phyloP scores from a whole-genome alignment of 176 grass and related monocot species.

The Puccinellia tenuiflora region DNA sequence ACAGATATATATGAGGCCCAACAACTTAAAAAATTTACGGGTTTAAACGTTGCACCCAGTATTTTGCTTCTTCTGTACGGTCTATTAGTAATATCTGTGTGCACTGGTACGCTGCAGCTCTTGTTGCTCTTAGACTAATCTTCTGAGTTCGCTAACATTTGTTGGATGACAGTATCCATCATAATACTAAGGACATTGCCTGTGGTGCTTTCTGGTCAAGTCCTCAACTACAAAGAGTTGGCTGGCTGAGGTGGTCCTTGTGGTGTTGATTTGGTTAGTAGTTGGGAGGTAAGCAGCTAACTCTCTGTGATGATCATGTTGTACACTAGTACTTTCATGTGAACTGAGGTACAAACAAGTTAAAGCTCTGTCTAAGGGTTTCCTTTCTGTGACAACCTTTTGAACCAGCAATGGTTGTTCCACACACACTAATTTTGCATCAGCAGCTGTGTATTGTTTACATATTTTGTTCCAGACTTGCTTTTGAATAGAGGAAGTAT shows the following conservation, averaged over 20 bases:
- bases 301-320: conserved; percentile 8
- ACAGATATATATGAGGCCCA: not conserved
- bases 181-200: not conserved
- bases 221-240: not conserved
- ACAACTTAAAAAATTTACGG: not conserved
- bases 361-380: not conserved
- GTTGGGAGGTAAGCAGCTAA: conserved; percentile 30
- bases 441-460: not conserved
- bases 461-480: not conserved
- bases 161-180: not conserved
- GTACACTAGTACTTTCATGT: conserved; percentile 4
- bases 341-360: not conserved
- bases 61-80: not conserved
- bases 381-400: not conserved
- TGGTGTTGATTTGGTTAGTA: conserved; percentile 15
- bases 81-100: not conserved
- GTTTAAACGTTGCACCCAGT: not conserved
- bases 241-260: conserved; percentile 16
- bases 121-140: not conserved
- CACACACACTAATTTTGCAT: not conserved
- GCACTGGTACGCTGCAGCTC: not conserved
- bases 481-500: not conserved
- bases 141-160: not conserved
- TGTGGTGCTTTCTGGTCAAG: conserved; percentile 1
- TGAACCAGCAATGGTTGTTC: not conserved